Conservation (phyloP, 352 stramenopile genomes). For the Phytophthora aleatoria region DNA sequence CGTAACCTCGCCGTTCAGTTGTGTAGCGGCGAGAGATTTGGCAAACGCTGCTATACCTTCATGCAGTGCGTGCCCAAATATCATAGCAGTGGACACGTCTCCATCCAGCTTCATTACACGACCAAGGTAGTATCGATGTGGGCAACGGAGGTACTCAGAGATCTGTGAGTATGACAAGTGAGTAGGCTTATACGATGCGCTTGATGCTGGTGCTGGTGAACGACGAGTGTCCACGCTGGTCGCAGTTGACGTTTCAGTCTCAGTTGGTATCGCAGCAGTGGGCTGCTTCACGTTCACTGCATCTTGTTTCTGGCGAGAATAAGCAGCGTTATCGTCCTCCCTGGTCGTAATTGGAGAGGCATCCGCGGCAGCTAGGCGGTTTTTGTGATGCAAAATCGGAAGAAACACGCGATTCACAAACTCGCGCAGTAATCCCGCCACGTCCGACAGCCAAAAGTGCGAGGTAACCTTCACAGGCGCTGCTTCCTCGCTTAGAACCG, state of each 20-base stretch:
- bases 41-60: slow-evolving; percentile 69
- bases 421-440: slow-evolving; percentile 22
- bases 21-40: slow-evolving; percentile 21
- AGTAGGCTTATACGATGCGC: slow-evolving; percentile 42
- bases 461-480: background rate
- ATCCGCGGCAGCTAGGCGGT: background rate
- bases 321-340: background rate
- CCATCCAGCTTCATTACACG: slow-evolving; percentile 64
- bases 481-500: background rate
- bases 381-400: slow-evolving; percentile 31
- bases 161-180: slow-evolving; percentile 88
- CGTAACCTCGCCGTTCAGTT: slow-evolving; percentile 9
- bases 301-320: background rate
- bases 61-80: slow-evolving; percentile 76
- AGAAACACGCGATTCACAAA: slow-evolving; percentile 40
- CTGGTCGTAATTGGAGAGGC: background rate
- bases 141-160: slow-evolving; percentile 78
- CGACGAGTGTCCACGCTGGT: background rate
- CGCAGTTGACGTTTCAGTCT: background rate
- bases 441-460: slow-evolving; percentile 22
- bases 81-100: slow-evolving; percentile 62
- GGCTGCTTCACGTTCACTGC: too few species aligned
- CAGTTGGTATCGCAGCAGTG: too few species aligned
- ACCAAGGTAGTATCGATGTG: slow-evolving; percentile 79
- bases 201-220: slow-evolving; percentile 10